These are phyloP conservation scores for Leccinum arenicola DNA, from an alignment of 768 basidiomycete genomes.

Conservation along the genomic window DNA sequence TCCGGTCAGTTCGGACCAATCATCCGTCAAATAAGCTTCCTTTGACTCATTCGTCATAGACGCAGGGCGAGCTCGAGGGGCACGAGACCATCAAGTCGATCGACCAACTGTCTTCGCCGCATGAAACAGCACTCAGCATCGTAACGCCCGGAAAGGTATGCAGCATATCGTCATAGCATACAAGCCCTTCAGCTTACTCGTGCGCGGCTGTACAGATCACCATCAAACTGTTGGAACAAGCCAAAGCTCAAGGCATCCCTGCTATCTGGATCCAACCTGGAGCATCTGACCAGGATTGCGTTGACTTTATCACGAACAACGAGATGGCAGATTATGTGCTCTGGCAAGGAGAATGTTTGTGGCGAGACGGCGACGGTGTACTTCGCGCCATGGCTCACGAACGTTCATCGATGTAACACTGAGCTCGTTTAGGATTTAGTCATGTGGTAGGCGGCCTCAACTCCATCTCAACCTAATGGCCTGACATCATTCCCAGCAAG, in stretches of 20 bases:
- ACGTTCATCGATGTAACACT: conserved; percentile 18
- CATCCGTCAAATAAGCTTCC: background rate
- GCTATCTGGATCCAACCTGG: conserved; percentile 90
- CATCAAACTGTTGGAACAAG: conserved; percentile 60
- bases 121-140: conserved; percentile 71
- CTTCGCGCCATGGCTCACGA: conserved; percentile 23
- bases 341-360: conserved; percentile 79
- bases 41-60: conserved; percentile 40
- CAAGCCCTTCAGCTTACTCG: background rate
- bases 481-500: background rate
- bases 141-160: conserved; percentile 72
- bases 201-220: conserved; percentile 54
- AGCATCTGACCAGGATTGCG: conserved; percentile 66
- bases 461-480: background rate
- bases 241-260: conserved; percentile 67
- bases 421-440: background rate
- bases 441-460: background rate
- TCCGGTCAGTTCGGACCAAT: conserved; percentile 45
- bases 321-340: conserved; percentile 66
- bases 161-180: background rate
- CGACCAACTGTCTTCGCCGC: conserved; percentile 54
- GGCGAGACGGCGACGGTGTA: conserved; percentile 70
- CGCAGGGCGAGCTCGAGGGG: conserved; percentile 68
- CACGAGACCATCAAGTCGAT: conserved; percentile 54
- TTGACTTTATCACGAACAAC: conserved; percentile 62